A percentile compares a stretch with the other conserved stretches of the same genome.
These are phyloP conservation scores for Evernia prunastri DNA, from an alignment of 495 filamentous ascomycete genomes.

Conservation along the genomic window DNA sequence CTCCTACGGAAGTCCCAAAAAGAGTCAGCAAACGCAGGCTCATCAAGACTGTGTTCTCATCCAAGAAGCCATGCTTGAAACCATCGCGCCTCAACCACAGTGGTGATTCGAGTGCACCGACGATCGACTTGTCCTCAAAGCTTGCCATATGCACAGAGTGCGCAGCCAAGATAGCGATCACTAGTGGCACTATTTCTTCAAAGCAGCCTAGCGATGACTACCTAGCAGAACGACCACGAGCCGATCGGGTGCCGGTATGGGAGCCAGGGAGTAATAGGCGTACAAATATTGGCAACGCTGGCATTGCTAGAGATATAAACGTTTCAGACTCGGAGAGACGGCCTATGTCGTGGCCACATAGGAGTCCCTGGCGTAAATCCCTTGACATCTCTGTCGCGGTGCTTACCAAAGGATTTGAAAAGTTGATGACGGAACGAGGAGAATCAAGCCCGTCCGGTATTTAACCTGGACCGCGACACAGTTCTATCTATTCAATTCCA, in stretches of 20 bases:
- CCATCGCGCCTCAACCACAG: not conserved
- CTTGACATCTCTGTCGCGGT: slow-evolving; percentile 12
- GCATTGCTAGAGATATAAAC: not conserved
- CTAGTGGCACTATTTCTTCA: not conserved
- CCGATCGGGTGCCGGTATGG: not conserved
- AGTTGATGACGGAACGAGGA: not conserved
- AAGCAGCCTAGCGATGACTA: not conserved
- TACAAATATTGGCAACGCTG: not conserved
- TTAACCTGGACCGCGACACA: not conserved
- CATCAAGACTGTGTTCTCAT: not conserved
- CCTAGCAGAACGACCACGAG: not conserved
- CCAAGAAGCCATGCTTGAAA: slow-evolving; percentile 7
- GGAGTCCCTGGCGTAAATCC: slow-evolving; percentile 2
- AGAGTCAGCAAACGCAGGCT: not conserved
- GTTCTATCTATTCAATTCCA: not conserved
- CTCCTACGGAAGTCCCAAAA: not conserved
- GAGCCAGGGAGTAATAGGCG: not conserved
- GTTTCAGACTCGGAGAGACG: slow-evolving; percentile 5
- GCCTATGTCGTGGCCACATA: slow-evolving; percentile 10
- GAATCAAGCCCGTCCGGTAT: not conserved
- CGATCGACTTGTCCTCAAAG: not conserved
- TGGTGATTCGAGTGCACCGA: not conserved
- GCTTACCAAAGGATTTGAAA: slow-evolving; percentile 7
- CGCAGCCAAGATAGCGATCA: not conserved
- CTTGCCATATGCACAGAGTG: not conserved